Percentiles rank a stretch among this genome's conserved stretches.
Conservation (phyloP, 169 alveolate species). For the Cryptosporidium sp. region DNA sequence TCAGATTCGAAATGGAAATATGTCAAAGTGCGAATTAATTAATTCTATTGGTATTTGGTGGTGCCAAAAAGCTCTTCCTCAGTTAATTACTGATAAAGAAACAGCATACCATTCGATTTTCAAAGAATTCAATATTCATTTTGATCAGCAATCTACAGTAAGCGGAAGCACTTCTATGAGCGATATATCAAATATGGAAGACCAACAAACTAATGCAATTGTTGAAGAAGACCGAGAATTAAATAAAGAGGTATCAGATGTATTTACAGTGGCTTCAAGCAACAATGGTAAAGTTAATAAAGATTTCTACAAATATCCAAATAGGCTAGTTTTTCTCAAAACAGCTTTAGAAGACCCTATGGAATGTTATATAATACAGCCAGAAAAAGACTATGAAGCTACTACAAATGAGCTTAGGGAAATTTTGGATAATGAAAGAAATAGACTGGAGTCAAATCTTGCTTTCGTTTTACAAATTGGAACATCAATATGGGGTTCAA, state of each 20-base stretch:
- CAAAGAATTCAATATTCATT: slow-evolving; percentile 22
- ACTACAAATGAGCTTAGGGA: slow-evolving; percentile 40
- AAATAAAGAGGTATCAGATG: not conserved
- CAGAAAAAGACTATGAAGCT: not conserved
- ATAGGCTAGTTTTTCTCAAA: slow-evolving; percentile 39
- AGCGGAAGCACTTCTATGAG: not conserved
- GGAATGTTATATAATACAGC: slow-evolving; percentile 26
- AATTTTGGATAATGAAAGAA: slow-evolving; percentile 44
- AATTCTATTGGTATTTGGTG: slow-evolving; percentile 62
- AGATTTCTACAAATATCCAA: slow-evolving; percentile 31
- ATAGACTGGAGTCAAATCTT: slow-evolving; percentile 49
- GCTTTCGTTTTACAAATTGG: slow-evolving; percentile 51
- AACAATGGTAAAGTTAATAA: not conserved
- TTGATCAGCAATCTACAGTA: slow-evolving; percentile 10
- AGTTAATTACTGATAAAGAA: slow-evolving; percentile 63
- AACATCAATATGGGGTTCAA: slow-evolving; percentile 41
- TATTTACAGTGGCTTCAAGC: not conserved
- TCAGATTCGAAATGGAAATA: slow-evolving; percentile 7
- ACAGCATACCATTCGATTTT: slow-evolving; percentile 57
- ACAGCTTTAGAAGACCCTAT: slow-evolving; percentile 27
- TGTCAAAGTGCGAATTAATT: slow-evolving; percentile 30
- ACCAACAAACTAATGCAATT: too few species aligned
- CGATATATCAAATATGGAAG: not conserved
- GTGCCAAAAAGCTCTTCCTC: slow-evolving; percentile 75
- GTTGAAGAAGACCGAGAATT: not conserved